Base-by-base conservation (phyloP, 2,329 filamentous ascomycete genomes). In the Ploettnerulaceae sp. region DNA sequence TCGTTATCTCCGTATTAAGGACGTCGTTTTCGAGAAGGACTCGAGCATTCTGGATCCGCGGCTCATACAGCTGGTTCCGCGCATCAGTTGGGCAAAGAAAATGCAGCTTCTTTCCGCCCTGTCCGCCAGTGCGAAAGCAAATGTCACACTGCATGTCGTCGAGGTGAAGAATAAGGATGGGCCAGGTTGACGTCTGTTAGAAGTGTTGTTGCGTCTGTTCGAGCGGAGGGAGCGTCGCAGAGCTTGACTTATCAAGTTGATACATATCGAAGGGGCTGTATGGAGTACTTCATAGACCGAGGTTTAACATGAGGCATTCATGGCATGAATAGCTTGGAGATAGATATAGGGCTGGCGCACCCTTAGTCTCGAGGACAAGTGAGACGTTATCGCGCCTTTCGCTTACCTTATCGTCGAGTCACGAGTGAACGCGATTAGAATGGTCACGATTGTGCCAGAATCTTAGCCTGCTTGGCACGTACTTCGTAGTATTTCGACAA, bases 81-180 rank as follows among this genome's bases (percentile, higher is more conserved):
- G 81, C 82, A 67, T 88, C 86, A 37, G 83, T 77, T 20, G 76
- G 70, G 63, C 85, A 89, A 57, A 86, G 71, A 58, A 86, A 84
- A 9, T 79, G 79, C 45, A 81, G 60, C 71, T 75, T 76, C 40
- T 48, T 48, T 3, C 45, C 46, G 5, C 46, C 46, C 72, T 65
- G 77, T 70, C 60, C 69, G 64, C 60, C 77, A 71, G 64, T 71
- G 69, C 69, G 66, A 53, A 64, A 67, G 65, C 84, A 89, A 64
- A 86, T 77, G 63, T 81, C 75, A 70, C 84, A 89, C 61, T 77
- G 78, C 81, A 87, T 86, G 49, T 50, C 41, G 44, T 28, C 22
- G 36, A 34, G 15, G 34, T 26, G 37, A 17, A 7, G 32, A 28
- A 25, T 44, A 20, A 20, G 7, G 20, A 17, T 45, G 33, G 29